A percentile compares a stretch with the other conserved stretches of the same genome.
phyloP scores from a whole-genome alignment of 371 early-diverging fungal species.

The Massospora cicadina region DNA sequence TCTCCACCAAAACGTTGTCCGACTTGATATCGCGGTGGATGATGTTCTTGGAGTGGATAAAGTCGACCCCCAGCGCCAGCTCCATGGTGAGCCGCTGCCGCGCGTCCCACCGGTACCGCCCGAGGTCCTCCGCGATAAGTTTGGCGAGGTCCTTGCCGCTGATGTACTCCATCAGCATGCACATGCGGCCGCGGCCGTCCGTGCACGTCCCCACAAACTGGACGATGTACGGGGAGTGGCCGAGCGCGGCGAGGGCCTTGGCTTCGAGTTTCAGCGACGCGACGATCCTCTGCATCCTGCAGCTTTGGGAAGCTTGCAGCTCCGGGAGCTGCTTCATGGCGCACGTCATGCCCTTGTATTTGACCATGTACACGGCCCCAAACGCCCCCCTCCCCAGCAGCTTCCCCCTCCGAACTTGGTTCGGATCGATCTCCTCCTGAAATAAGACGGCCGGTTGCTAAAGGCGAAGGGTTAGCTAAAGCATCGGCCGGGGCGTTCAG shows the following conservation, averaged over 20 bases:
- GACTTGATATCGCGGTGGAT: conserved; percentile 96
- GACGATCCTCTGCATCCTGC: conserved; percentile 4
- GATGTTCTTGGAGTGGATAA: conserved; percentile 70
- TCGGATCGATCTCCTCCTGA: conserved; percentile 3
- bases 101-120: not conserved
- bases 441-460: not conserved
- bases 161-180: conserved; percentile 10
- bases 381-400: conserved; percentile 8
- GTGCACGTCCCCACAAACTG: conserved; percentile 9
- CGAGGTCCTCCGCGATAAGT: not conserved
- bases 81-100: conserved; percentile 7
- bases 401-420: conserved; percentile 1
- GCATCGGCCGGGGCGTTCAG: too few species aligned
- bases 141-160: conserved; percentile 9
- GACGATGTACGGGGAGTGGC: conserved; percentile 8
- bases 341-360: conserved; percentile 6
- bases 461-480: not conserved
- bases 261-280: conserved; percentile 6
- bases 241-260: conserved; percentile 4
- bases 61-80: conserved; percentile 5
- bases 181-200: conserved; percentile 4
- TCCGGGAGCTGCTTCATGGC: conserved; percentile 9
- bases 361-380: conserved; percentile 5
- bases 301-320: not conserved
- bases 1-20: conserved; percentile 79